These are phyloP conservation scores for Komagataella populi DNA, from an alignment of 805 yeast species.

Conservation along the genomic window DNA sequence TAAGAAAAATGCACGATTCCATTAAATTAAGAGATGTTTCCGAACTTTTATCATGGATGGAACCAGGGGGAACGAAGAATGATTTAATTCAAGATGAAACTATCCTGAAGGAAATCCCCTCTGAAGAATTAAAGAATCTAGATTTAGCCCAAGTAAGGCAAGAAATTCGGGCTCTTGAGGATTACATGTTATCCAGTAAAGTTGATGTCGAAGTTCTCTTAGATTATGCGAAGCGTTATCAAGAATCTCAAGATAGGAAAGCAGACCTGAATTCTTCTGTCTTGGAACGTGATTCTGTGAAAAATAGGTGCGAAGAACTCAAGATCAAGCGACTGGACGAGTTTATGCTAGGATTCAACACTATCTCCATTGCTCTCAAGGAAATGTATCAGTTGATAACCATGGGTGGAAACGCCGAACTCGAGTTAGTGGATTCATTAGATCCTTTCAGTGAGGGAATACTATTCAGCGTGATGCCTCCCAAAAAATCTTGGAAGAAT, in stretches of 20 bases:
- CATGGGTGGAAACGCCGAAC: slow-evolving; percentile 98
- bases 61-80: slow-evolving; percentile 15
- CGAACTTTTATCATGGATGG: slow-evolving; percentile 36
- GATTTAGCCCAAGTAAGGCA: slow-evolving; percentile 33
- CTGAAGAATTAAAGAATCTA: slow-evolving; percentile 34
- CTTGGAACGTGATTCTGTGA: slow-evolving; percentile 46
- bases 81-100: slow-evolving; percentile 13
- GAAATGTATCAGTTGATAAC: slow-evolving; percentile 98
- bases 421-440: slow-evolving; percentile 86
- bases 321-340: slow-evolving; percentile 69
- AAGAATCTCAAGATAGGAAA: slow-evolving; percentile 52
- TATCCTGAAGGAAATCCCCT: slow-evolving; percentile 27
- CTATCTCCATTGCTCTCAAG: slow-evolving; percentile 76
- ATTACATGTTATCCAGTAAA: slow-evolving; percentile 36
- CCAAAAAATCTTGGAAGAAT: slow-evolving; percentile 94
- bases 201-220: slow-evolving; percentile 64
- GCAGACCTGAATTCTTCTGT: slow-evolving; percentile 59
- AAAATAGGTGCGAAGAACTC: slow-evolving; percentile 49
- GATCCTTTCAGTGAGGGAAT: slow-evolving; percentile 99
- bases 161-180: slow-evolving; percentile 42
- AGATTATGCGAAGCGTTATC: slow-evolving; percentile 58
- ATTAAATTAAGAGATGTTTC: slow-evolving; percentile 42
- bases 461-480: slow-evolving; percentile 96
- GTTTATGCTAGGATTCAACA: slow-evolving; percentile 85
- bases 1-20: slow-evolving; percentile 24